Conservation (phyloP, 306 rosid genomes). For the Delonix regia region DNA sequence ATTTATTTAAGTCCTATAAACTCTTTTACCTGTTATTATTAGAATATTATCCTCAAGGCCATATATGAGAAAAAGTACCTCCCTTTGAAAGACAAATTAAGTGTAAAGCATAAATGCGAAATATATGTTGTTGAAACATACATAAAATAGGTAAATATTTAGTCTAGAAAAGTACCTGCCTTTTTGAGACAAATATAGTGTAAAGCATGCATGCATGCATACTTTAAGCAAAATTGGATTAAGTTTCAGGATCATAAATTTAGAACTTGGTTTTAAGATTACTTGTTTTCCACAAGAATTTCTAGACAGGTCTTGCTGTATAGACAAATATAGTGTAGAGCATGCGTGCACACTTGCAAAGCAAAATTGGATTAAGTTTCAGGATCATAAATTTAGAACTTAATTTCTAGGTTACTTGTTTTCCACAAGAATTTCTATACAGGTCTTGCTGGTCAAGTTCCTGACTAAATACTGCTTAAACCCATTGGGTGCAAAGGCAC, state of each 20-base stretch:
- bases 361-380: not conserved
- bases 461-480: not conserved
- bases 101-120: not conserved
- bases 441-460: too few species aligned
- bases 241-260: not conserved
- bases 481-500: not conserved
- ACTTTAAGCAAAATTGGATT: not conserved
- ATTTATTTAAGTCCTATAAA: conserved; percentile 17
- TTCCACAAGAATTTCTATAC: not conserved
- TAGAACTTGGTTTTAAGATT: not conserved
- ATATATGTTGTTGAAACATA: not conserved
- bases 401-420: not conserved
- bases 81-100: not conserved
- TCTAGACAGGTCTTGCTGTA: too few species aligned
- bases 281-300: not conserved
- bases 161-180: too few species aligned
- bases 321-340: too few species aligned
- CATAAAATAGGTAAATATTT: not conserved
- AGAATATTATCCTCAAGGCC: not conserved
- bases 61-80: not conserved
- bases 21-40: not conserved
- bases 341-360: too few species aligned
- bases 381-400: conserved; percentile 6
- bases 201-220: too few species aligned
- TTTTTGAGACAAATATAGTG: too few species aligned